Evolutionary conservation across 208 protist genomes (phyloP).

Genomic region (Trypanosoma platydactyli): DNA sequence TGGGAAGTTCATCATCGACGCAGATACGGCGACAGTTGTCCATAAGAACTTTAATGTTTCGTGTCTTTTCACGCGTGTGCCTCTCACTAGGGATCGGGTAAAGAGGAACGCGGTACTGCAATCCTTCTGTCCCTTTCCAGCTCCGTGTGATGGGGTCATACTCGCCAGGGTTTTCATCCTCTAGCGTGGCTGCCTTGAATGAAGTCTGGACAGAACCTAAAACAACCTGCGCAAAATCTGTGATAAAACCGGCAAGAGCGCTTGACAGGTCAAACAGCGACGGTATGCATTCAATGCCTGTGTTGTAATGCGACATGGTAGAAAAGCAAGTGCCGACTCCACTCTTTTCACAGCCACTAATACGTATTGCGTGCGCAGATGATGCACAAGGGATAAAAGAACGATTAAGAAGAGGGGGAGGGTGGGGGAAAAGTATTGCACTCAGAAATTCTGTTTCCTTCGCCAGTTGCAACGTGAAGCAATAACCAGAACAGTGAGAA

Average conservation of each 20-base stretch:
- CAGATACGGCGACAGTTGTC: constrained; percentile 88
- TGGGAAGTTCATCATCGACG: constrained; percentile 79
- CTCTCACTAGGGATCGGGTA: constrained; percentile 82
- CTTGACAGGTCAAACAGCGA: constrained; percentile 81
- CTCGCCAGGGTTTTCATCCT: constrained; percentile 52
- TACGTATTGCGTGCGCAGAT: background rate
- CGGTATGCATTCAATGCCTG: constrained; percentile 80
- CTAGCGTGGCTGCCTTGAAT: constrained; percentile 60
- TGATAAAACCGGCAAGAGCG: constrained; percentile 59
- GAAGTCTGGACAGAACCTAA: constrained; percentile 67
- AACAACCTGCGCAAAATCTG: constrained; percentile 77
- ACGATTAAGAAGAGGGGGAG: too few relatives aligned
- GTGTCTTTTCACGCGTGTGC: constrained; percentile 73
- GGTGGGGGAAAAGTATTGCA: too few relatives aligned
- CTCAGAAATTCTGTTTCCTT: too few relatives aligned
- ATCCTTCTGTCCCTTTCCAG: constrained; percentile 72
- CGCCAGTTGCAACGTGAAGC: too few relatives aligned
- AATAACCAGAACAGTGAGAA: constrained; percentile 18
- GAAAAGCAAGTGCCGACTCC: background rate
- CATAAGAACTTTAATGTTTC: constrained; percentile 90
- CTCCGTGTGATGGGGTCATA: constrained; percentile 73
- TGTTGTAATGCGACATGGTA: constrained; percentile 86
- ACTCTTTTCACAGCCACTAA: too few relatives aligned
- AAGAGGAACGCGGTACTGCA: constrained; percentile 83
- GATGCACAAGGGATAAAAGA: too few relatives aligned